These are phyloP conservation scores for Chrysoporthe austroafricana DNA, from an alignment of 2,329 filamentous ascomycete species.

Conservation along the genomic window DNA sequence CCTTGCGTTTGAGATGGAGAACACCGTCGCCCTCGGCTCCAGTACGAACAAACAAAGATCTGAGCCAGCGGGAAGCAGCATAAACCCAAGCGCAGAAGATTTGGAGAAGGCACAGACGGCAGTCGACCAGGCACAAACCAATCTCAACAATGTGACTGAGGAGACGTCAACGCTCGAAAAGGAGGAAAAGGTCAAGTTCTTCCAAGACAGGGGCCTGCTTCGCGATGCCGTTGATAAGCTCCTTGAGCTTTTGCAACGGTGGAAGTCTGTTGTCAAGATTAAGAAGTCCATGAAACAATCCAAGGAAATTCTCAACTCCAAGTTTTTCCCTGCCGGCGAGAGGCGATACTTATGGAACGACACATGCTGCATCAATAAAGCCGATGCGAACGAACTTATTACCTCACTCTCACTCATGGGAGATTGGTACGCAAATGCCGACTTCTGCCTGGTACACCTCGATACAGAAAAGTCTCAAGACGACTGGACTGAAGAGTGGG, in stretches of 20 bases:
- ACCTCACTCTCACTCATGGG: background rate
- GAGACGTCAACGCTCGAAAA: background rate
- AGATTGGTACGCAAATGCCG: conserved; percentile 1
- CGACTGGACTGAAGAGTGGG: background rate
- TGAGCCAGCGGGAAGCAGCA: background rate
- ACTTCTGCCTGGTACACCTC: conserved; percentile 2
- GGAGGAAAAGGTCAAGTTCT: background rate
- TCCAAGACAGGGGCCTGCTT: background rate
- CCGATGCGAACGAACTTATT: background rate
- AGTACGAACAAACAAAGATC: background rate
- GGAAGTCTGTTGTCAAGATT: conserved; percentile 1
- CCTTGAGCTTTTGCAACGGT: background rate
- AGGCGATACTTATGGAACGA: background rate
- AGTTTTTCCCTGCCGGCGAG: background rate
- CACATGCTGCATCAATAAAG: conserved; percentile 2
- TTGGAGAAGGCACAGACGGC: background rate
- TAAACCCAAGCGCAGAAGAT: background rate
- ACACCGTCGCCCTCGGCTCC: background rate
- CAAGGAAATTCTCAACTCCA: background rate
- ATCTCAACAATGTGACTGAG: background rate
- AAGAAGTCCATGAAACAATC: background rate
- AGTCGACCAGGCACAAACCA: background rate
- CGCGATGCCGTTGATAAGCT: background rate
- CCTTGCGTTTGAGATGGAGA: background rate
- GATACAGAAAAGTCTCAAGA: background rate